Evolutionary conservation across 306 rosid genomes (phyloP).

Genomic region (Senna siamea): DNA sequence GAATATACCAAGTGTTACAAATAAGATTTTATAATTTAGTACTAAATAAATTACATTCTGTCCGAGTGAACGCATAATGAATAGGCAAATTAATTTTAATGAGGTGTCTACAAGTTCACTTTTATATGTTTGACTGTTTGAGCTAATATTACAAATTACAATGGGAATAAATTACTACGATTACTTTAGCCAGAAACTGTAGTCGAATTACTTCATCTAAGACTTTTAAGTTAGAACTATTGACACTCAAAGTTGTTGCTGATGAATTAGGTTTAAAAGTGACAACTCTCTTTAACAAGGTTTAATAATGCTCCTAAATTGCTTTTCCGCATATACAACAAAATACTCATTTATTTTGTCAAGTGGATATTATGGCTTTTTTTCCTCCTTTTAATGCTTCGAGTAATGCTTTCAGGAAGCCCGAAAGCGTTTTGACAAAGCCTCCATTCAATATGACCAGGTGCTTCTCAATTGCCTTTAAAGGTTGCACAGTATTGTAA

Average conservation of each 20-base stretch:
- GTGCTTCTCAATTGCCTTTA: slow-evolving; percentile 47
- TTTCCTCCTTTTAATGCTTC: slow-evolving; percentile 26
- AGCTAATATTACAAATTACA: no score
- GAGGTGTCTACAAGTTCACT: no score
- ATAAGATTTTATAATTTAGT: no score
- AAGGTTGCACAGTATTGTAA: slow-evolving; percentile 16
- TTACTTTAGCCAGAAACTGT: neutral
- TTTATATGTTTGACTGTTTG: no score
- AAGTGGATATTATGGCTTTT: slow-evolving; percentile 12
- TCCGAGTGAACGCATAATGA: no score
- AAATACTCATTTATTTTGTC: slow-evolving; percentile 14
- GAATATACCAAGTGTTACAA: no score
- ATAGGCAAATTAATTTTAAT: no score
- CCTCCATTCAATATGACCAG: slow-evolving; percentile 72
- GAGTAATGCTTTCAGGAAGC: slow-evolving; percentile 67
- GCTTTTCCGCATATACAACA: slow-evolving; percentile 10
- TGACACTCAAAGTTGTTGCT: neutral
- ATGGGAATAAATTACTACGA: neutral
- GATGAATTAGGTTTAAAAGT: neutral
- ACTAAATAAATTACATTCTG: no score
- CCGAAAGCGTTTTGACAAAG: slow-evolving; percentile 82
- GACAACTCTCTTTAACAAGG: slow-evolving; percentile 13
- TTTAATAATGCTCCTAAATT: slow-evolving; percentile 15
- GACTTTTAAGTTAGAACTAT: neutral
- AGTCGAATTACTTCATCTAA: neutral